Conservation (phyloP, 129 eudicot genomes). For the Escallonia herrerae region DNA sequence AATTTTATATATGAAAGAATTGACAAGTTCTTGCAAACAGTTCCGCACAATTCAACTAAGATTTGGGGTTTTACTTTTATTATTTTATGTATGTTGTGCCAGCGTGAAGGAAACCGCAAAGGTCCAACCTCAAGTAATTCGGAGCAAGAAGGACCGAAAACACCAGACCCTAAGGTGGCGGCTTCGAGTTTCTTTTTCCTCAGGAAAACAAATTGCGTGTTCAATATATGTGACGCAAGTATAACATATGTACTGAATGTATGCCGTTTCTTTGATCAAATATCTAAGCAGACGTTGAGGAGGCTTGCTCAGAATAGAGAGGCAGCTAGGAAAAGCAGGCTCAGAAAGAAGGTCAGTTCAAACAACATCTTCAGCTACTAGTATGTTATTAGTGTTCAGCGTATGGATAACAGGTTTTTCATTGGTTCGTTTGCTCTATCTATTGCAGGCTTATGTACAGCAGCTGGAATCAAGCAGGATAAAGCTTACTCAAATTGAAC, state of each 20-base stretch:
- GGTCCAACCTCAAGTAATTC: slow-evolving; percentile 69
- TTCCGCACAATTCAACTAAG: background rate
- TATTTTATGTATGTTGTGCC: slow-evolving; percentile 13
- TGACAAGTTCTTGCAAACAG: background rate
- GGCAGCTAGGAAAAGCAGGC: slow-evolving; percentile 98
- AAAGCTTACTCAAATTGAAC: slow-evolving; percentile 90
- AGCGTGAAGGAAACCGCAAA: slow-evolving; percentile 94
- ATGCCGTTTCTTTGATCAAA: slow-evolving; percentile 14
- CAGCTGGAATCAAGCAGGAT: slow-evolving; percentile 94
- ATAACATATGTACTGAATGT: background rate
- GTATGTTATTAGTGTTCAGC: too few relatives aligned
- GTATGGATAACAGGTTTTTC: background rate
- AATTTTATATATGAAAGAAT: slow-evolving; percentile 1
- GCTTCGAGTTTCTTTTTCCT: background rate
- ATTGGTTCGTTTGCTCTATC: slow-evolving; percentile 16
- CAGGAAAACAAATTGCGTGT: background rate
- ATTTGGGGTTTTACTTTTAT: background rate
- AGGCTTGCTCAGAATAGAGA: slow-evolving; percentile 99
- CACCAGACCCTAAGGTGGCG: slow-evolving; percentile 88
- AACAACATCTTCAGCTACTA: background rate
- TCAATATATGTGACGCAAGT: background rate
- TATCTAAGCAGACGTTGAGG: slow-evolving; percentile 67
- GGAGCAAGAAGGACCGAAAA: slow-evolving; percentile 81
- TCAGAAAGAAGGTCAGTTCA: slow-evolving; percentile 75
- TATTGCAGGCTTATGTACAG: slow-evolving; percentile 95